Evolutionary conservation across 805 yeast species (phyloP).

Genomic region (Lipomyces chichibuensis): DNA sequence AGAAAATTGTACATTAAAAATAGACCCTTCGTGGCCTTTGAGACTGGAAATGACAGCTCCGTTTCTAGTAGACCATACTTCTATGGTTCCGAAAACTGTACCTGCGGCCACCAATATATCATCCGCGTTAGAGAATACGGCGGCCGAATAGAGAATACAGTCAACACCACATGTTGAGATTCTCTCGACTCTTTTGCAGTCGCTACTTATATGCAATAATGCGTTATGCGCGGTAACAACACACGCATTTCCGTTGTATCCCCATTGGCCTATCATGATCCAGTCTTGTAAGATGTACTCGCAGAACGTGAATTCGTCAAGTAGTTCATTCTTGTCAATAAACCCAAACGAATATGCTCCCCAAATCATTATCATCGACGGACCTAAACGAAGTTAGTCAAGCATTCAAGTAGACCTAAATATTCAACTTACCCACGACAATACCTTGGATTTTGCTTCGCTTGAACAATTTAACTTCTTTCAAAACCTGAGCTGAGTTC

Average conservation of each 20-base stretch:
- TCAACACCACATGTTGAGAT: slow-evolving; percentile 38
- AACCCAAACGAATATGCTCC: slow-evolving; percentile 75
- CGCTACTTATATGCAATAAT: slow-evolving; percentile 50
- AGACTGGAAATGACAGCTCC: slow-evolving; percentile 56
- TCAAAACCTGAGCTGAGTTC: slow-evolving; percentile 46
- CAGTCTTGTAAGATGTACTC: slow-evolving; percentile 65
- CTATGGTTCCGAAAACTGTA: slow-evolving; percentile 86
- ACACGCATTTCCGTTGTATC: slow-evolving; percentile 48
- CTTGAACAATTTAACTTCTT: slow-evolving; percentile 55
- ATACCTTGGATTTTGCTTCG: slow-evolving; percentile 86
- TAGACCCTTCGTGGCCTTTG: slow-evolving; percentile 86
- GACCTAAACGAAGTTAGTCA: slow-evolving; percentile 20
- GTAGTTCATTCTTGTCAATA: slow-evolving; percentile 43
- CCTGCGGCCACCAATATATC: slow-evolving; percentile 76
- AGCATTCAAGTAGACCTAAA: not conserved
- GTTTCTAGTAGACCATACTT: slow-evolving; percentile 67
- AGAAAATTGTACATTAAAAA: slow-evolving; percentile 75
- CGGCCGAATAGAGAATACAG: slow-evolving; percentile 79
- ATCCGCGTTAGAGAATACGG: slow-evolving; percentile 53
- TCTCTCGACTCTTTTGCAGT: slow-evolving; percentile 9
- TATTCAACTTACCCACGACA: slow-evolving; percentile 41
- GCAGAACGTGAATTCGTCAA: slow-evolving; percentile 34
- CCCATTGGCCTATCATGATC: slow-evolving; percentile 67
- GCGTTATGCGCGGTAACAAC: slow-evolving; percentile 81
- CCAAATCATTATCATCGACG: slow-evolving; percentile 50